These are phyloP conservation scores for Aulographum hederae DNA, from an alignment of 2,329 filamentous ascomycete species.

Conservation along the genomic window DNA sequence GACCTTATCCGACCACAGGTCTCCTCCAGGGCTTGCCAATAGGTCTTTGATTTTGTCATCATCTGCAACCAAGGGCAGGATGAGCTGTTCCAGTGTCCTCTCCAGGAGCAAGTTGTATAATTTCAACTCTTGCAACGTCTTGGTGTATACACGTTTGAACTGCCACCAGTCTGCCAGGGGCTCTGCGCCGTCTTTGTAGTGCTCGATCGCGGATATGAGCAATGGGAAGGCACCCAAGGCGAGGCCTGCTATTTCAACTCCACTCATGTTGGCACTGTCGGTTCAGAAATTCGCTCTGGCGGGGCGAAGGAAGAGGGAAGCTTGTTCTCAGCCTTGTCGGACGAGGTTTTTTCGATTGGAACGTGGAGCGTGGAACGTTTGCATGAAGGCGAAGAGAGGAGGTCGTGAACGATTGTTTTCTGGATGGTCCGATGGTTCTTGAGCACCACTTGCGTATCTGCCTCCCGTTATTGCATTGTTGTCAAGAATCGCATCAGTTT, in stretches of 20 bases:
- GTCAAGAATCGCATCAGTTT: no score
- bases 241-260: conserved; percentile 14
- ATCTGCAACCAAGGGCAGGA: conserved; percentile 11
- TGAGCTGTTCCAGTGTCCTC: conserved; percentile 10
- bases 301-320: no score
- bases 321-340: no score
- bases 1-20: conserved; percentile 9
- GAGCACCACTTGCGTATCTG: no score
- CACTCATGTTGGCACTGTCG: conserved; percentile 10
- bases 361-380: no score
- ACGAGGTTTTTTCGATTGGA: no score
- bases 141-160: conserved; percentile 11
- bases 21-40: conserved; percentile 9
- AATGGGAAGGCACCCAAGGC: conserved; percentile 14
- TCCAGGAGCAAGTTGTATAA: conserved; percentile 10
- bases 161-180: conserved; percentile 10
- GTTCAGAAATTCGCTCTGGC: no score
- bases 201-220: conserved; percentile 11
- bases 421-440: no score
- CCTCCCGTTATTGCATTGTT: no score
- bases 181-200: conserved; percentile 10
- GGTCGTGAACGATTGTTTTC: no score
- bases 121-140: conserved; percentile 9
- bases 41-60: conserved; percentile 9
- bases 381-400: no score